A percentile compares a stretch with the other conserved stretches of the same genome.
Conservation (phyloP, 1,284 basidiomycete species). For the Ganoderma meredithae region DNA sequence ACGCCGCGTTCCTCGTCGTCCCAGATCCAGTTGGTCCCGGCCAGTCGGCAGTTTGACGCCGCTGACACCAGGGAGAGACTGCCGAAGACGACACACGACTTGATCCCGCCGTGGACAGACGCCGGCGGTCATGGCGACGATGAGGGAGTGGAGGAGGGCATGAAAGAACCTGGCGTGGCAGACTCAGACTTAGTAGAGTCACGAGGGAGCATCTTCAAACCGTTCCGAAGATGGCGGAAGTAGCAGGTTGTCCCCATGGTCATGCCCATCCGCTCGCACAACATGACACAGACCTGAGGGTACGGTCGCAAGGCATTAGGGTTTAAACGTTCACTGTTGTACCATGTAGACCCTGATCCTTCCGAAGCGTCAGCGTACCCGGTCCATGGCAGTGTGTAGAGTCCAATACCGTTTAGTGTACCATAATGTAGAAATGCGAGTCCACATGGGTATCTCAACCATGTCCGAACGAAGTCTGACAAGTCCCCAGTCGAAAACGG, state of each 20-base stretch:
- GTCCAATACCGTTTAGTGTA: not conserved
- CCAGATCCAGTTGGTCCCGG: not conserved
- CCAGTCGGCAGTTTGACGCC: not conserved
- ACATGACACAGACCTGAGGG: no score
- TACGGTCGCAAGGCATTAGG: no score
- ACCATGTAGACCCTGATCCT: no score
- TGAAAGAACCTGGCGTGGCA: not conserved
- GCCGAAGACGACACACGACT: not conserved
- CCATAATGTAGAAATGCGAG: not conserved
- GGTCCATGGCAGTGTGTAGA: not conserved
- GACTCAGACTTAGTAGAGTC: not conserved
- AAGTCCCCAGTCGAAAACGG: not conserved
- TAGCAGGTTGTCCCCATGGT: not conserved
- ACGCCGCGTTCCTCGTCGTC: not conserved
- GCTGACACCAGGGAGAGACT: not conserved
- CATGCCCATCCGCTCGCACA: no score
- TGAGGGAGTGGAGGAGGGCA: not conserved
- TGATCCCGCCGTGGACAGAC: not conserved
- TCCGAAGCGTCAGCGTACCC: not conserved
- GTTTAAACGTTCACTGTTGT: no score
- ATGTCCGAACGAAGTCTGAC: not conserved
- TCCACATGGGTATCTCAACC: not conserved
- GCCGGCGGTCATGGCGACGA: not conserved
- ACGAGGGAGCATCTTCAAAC: not conserved
- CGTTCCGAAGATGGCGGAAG: not conserved